Evolutionary conservation across 2,329 filamentous ascomycete genomes (phyloP).

Genomic region (Neurospora sp.): DNA sequence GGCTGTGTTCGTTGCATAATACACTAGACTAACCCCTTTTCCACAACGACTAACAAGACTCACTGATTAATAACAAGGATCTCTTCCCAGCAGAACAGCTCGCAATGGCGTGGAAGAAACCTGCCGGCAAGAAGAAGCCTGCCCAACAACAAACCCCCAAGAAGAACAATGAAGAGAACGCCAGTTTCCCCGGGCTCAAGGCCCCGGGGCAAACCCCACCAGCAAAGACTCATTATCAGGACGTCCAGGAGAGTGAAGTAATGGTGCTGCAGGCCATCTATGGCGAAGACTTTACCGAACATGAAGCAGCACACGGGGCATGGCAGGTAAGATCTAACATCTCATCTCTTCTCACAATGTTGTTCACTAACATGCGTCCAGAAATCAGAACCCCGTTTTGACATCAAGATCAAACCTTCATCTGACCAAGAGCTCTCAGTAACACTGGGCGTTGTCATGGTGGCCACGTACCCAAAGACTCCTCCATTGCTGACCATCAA

Average conservation of each 20-base stretch:
- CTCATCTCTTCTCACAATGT: neutral
- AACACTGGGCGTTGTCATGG: constrained; percentile 68
- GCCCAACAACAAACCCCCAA: constrained; percentile 27
- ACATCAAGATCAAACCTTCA: constrained; percentile 64
- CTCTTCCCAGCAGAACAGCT: neutral
- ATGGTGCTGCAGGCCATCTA: constrained; percentile 82
- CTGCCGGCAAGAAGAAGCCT: constrained; percentile 38
- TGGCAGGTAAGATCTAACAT: constrained; percentile 60
- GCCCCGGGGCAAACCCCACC: constrained; percentile 25
- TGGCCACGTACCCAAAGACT: constrained; percentile 84
- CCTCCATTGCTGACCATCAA: constrained; percentile 63
- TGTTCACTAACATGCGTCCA: constrained; percentile 7
- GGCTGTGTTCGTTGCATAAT: constrained; percentile 33
- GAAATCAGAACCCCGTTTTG: constrained; percentile 77
- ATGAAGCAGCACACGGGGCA: constrained; percentile 59
- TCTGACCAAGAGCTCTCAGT: constrained; percentile 63
- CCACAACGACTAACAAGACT: neutral
- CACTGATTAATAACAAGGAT: neutral
- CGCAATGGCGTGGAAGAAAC: constrained; percentile 42
- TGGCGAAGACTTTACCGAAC: constrained; percentile 73
- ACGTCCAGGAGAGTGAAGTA: constrained; percentile 81
- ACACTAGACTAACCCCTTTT: neutral
- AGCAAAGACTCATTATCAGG: constrained; percentile 58
- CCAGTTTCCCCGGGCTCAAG: constrained; percentile 43
- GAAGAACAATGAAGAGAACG: constrained; percentile 30